phyloP scores from a whole-genome alignment of 768 basidiomycete species.

The Sarcodon aspratus region DNA sequence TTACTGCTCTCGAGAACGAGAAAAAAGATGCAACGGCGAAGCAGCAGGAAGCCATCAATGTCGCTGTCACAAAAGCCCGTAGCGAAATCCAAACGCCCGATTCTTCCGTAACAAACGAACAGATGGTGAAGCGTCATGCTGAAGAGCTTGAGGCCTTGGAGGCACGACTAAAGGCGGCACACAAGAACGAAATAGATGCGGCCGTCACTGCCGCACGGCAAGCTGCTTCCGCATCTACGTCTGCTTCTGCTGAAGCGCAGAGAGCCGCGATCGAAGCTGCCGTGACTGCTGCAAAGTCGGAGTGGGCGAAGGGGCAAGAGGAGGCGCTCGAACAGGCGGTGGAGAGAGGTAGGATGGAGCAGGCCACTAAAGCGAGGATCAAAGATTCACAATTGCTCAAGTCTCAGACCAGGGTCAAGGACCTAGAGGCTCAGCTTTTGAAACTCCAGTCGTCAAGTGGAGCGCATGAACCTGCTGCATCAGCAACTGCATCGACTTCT shows the following conservation, averaged over 20 bases:
- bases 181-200: conserved; percentile 40
- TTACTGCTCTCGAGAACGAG: conserved; percentile 39
- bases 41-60: conserved; percentile 39
- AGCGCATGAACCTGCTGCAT: conserved; percentile 5
- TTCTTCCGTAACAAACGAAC: conserved; percentile 21
- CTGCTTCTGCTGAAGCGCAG: conserved; percentile 17
- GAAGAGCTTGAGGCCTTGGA: conserved; percentile 50
- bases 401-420: conserved; percentile 51
- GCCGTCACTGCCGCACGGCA: conserved; percentile 38
- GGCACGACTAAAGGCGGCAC: conserved; percentile 37
- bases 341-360: conserved; percentile 60
- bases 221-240: conserved; percentile 10
- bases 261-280: conserved; percentile 40
- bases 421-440: conserved; percentile 51
- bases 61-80: conserved; percentile 46
- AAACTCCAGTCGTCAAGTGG: conserved; percentile 41
- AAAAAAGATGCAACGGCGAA: conserved; percentile 27
- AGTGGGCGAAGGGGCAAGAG: conserved; percentile 33
- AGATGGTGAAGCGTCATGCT: conserved; percentile 38
- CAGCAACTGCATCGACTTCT: conserved; percentile 14
- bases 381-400: conserved; percentile 63
- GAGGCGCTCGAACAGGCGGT: conserved; percentile 54
- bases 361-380: conserved; percentile 45
- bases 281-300: conserved; percentile 32
- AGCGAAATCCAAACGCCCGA: conserved; percentile 25